Percentiles rank a stretch among this genome's conserved stretches.
phyloP scores from a whole-genome alignment of 345 rosid genomes.

The Ceriops zippeliana region DNA sequence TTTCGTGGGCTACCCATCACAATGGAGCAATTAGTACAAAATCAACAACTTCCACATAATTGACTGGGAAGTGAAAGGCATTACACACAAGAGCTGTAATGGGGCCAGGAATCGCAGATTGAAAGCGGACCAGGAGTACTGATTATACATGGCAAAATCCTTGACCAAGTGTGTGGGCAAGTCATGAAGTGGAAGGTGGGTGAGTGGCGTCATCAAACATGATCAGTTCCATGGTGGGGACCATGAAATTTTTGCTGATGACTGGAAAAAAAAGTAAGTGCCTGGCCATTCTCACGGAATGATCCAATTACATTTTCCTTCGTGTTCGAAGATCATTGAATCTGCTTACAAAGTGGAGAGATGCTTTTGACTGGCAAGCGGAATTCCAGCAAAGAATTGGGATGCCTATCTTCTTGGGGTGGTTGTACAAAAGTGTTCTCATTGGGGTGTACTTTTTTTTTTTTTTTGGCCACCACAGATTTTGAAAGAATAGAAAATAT shows the following conservation, averaged over 20 bases:
- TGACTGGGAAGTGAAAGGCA: background rate
- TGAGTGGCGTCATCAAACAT: slow-evolving; percentile 1
- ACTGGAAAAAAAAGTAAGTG: slow-evolving; percentile 18
- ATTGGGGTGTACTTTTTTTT: background rate
- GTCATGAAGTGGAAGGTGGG: slow-evolving; percentile 9
- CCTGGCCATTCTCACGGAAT: slow-evolving; percentile 17
- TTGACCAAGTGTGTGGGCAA: slow-evolving; percentile 4
- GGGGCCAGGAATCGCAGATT: background rate
- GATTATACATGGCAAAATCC: background rate
- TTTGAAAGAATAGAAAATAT: too few species aligned
- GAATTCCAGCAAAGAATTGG: slow-evolving; percentile 9
- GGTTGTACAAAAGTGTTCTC: background rate
- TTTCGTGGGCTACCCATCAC: slow-evolving; percentile 1
- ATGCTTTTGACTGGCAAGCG: slow-evolving; percentile 24
- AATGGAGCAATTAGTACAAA: background rate
- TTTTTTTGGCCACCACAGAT: too few species aligned
- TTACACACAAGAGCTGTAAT: background rate
- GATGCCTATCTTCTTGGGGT: slow-evolving; percentile 15
- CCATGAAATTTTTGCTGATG: slow-evolving; percentile 8
- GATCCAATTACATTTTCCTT: slow-evolving; percentile 12
- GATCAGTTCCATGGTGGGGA: slow-evolving; percentile 7
- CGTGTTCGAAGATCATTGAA: slow-evolving; percentile 18
- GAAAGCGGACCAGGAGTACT: background rate
- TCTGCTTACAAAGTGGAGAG: background rate
- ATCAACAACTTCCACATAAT: background rate